Conservation (phyloP, 2,329 filamentous ascomycete species). For the Aspergillus ochraceoroseus region DNA sequence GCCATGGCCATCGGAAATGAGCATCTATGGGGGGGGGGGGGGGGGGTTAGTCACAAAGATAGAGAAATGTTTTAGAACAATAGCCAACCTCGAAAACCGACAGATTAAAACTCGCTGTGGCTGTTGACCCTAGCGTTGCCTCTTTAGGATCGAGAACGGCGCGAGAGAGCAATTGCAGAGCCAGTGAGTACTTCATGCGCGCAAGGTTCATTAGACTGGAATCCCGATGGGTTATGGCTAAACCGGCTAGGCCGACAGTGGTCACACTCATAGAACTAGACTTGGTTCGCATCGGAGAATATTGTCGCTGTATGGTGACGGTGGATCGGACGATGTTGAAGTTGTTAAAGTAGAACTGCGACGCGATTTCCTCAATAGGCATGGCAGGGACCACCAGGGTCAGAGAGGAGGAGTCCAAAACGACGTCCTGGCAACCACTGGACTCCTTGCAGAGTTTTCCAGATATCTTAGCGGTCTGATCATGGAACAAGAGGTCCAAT, state of each 20-base stretch:
- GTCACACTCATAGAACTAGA: neutral
- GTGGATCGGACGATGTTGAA: constrained; percentile 1
- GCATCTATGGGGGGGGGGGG: constrained; percentile 2
- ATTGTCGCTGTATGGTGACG: neutral
- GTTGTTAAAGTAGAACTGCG: constrained; percentile 2
- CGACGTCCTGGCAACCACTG: no score
- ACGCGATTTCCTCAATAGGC: constrained; percentile 1
- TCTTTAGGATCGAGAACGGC: neutral
- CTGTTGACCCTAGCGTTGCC: neutral
- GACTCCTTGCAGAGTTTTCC: neutral
- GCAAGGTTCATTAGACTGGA: neutral
- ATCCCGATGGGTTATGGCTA: neutral
- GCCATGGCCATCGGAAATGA: neutral
- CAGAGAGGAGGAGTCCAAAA: no score
- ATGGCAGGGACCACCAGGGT: neutral
- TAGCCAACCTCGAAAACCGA: constrained; percentile 3
- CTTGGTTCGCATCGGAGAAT: neutral
- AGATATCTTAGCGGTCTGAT: neutral
- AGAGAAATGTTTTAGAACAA: no score
- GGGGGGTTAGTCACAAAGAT: no score
- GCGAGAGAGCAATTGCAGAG: neutral
- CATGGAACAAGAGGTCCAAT: constrained; percentile 1
- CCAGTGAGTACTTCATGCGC: neutral
- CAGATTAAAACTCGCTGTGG: constrained; percentile 1
- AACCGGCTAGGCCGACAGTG: constrained; percentile 1